phyloP scores from a whole-genome alignment of 495 filamentous ascomycete genomes.

The Aspergillus heteromorphus region DNA sequence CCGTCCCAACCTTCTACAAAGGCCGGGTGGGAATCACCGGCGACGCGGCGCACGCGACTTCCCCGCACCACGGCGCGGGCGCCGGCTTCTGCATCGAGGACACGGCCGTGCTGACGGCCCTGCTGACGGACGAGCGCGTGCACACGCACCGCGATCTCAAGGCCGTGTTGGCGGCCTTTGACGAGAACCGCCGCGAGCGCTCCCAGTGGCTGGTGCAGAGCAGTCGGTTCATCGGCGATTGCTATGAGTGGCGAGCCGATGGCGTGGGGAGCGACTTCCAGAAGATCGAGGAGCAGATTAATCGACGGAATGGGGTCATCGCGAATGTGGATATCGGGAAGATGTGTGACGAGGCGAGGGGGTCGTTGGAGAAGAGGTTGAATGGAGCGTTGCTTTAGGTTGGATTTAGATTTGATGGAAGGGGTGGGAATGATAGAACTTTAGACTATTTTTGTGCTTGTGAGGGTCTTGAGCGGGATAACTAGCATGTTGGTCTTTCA shows the following conservation, averaged over 20 bases:
- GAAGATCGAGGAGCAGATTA: constrained; percentile 25
- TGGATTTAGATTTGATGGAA: no score
- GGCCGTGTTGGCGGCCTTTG: constrained; percentile 17
- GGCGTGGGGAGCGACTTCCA: constrained; percentile 16
- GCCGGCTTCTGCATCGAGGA: constrained; percentile 56
- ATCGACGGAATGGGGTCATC: constrained; percentile 20
- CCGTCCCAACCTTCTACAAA: constrained; percentile 32
- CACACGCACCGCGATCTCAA: constrained; percentile 10
- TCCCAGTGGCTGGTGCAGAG: constrained; percentile 31
- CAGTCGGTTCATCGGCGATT: constrained; percentile 27
- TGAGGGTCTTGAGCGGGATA: no score
- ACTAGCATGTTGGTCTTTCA: no score
- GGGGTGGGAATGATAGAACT: no score
- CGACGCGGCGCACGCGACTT: constrained; percentile 45
- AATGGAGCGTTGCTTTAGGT: background rate
- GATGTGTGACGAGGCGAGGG: constrained; percentile 16
- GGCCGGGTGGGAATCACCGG: constrained; percentile 43
- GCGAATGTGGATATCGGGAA: constrained; percentile 15
- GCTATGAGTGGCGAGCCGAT: constrained; percentile 23
- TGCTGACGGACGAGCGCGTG: constrained; percentile 26
- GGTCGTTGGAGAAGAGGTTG: constrained; percentile 8
- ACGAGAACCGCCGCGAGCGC: constrained; percentile 19
- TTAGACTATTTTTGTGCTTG: no score
- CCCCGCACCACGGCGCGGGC: constrained; percentile 50
- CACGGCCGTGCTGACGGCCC: constrained; percentile 36